Evolutionary conservation across 306 rosid species (phyloP).

Genomic region (Gleditsia sinensis): DNA sequence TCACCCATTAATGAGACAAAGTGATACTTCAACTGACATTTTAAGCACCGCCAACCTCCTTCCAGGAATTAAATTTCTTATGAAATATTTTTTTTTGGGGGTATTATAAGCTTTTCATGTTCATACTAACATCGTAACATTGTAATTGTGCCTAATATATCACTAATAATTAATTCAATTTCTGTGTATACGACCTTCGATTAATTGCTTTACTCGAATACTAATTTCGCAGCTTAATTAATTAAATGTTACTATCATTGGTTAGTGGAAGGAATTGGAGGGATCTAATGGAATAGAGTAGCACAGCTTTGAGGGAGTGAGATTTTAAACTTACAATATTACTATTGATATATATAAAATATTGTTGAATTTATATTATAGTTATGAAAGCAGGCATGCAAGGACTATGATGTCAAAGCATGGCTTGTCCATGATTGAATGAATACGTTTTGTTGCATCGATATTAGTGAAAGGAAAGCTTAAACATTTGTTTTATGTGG

Average conservation of each 20-base stretch:
- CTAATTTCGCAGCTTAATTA: background rate
- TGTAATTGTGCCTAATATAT: background rate
- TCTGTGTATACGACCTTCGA: background rate
- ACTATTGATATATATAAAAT: no score
- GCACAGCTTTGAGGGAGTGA: background rate
- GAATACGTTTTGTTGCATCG: constrained; percentile 21
- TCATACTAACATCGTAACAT: background rate
- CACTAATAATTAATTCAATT: background rate
- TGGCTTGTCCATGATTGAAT: constrained; percentile 25
- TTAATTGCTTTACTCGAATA: background rate
- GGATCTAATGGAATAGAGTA: background rate
- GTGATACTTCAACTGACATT: constrained; percentile 26
- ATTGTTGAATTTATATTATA: no score
- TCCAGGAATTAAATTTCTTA: background rate
- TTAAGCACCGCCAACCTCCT: constrained; percentile 20
- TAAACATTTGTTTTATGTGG: constrained; percentile 1
- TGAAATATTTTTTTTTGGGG: no score
- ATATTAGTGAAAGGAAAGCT: constrained; percentile 16
- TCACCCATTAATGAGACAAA: constrained; percentile 40
- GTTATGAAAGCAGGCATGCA: constrained; percentile 17
- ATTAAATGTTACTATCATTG: background rate
- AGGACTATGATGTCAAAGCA: constrained; percentile 31
- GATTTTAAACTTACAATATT: no score
- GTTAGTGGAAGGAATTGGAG: background rate
- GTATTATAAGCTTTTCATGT: background rate